Conservation (phyloP, 805 yeast species). For the Osmozyma mogii region DNA sequence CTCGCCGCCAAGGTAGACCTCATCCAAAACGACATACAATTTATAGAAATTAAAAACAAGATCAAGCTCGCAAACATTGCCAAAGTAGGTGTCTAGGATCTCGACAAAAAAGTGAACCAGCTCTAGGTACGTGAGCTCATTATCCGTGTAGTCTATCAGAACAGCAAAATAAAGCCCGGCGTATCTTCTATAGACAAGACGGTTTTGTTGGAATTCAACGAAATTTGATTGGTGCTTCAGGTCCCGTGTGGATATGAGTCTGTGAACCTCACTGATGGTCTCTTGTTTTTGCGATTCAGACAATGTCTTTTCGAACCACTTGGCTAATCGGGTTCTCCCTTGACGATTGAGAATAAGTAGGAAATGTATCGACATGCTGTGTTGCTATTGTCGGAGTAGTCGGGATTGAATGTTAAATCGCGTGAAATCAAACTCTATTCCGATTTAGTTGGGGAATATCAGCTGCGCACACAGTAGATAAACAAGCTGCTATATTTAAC, state of each 20-base stretch:
- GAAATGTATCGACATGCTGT: constrained; percentile 79
- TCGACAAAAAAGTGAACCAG: constrained; percentile 85
- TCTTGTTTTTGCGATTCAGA: constrained; percentile 23
- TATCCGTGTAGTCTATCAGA: constrained; percentile 72
- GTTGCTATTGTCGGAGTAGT: too few relatives aligned
- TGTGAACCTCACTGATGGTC: constrained; percentile 59
- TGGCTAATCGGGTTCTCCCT: constrained; percentile 82
- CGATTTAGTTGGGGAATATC: too few relatives aligned
- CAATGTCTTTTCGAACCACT: constrained; percentile 51
- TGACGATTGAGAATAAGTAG: constrained; percentile 82
- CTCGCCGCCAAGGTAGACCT: constrained; percentile 85
- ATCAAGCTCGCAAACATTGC: constrained; percentile 90
- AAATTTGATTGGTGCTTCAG: constrained; percentile 77
- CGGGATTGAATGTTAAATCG: too few relatives aligned
- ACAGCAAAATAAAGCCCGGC: constrained; percentile 89
- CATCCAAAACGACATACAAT: constrained; percentile 76
- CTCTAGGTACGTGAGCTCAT: constrained; percentile 76
- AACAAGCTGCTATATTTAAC: too few relatives aligned
- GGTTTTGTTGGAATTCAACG: constrained; percentile 51
- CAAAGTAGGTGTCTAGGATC: constrained; percentile 75
- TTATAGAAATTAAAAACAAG: constrained; percentile 87
- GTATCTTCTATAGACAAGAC: constrained; percentile 78
- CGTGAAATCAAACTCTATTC: too few relatives aligned
- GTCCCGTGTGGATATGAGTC: constrained; percentile 74
- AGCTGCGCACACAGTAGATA: too few relatives aligned